A percentile compares a stretch with the other conserved stretches of the same genome.
phyloP scores from a whole-genome alignment of 331 rosid genomes.

The Prunus yedoensis region DNA sequence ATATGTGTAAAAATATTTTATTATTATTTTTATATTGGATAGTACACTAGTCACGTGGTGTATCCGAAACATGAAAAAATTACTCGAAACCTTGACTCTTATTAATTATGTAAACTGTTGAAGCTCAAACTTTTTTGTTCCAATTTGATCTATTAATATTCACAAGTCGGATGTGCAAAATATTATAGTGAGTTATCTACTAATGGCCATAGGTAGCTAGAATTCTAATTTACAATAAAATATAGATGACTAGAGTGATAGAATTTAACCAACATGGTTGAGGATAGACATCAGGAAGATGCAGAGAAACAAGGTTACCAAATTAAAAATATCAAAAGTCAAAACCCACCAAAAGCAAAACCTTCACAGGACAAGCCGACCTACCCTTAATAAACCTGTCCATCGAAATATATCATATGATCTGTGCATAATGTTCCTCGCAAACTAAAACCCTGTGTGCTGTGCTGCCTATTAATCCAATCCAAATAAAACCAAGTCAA shows the following conservation, averaged over 20 bases:
- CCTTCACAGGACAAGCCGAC: neutral
- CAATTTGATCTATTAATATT: neutral
- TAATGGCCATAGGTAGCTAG: no score
- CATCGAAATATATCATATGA: neutral
- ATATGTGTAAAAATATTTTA: no score
- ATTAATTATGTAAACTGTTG: neutral
- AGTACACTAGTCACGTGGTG: fast-evolving
- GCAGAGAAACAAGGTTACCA: neutral
- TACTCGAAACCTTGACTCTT: neutral
- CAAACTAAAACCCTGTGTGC: neutral
- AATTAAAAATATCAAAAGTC: neutral
- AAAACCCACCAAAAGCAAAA: neutral
- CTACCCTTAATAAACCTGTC: neutral
- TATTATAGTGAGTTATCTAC: neutral
- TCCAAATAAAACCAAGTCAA: neutral
- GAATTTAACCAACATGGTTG: neutral
- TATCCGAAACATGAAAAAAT: no score
- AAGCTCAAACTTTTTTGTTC: neutral
- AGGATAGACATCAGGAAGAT: neutral
- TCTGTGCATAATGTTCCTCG: neutral
- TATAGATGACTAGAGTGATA: neutral
- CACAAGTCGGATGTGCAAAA: neutral
- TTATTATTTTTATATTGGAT: no score
- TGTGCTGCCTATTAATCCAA: neutral
- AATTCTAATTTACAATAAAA: neutral